Base-by-base conservation (phyloP, 495 filamentous ascomycete genomes). In the Penicillium tannophilum region DNA sequence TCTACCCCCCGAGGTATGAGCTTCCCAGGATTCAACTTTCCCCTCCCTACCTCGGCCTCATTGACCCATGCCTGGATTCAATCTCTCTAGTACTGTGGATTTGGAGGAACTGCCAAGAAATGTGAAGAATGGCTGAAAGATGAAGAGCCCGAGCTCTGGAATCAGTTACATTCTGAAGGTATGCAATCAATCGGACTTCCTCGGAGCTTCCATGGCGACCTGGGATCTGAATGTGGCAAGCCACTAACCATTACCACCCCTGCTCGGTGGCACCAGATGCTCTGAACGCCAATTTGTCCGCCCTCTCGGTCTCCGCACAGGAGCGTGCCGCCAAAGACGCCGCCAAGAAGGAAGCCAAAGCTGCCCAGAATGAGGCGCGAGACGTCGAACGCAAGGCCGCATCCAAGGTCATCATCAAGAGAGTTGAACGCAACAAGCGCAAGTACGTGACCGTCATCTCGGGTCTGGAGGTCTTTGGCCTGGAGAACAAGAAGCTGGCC, bases 41-140 rank as follows among this genome's bases (percentile, higher is more conserved):
- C 39, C 16, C 16, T 12, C 36, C 36, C 36, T 14, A 41, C 16
- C 24, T 33, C 47, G 43, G 55, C 19, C 6, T 23, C 39, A 14
- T 41, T 52, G 24, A 41, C 31, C 41, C 41, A 26, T n/a, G 24
- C 33, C 39, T 43, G 11, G 7, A 9, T 19, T 44, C 10, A n/a
- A 31, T 1, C 31, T 47, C 33, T 39, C 28, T 45, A 98, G 94
- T 98, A 97, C 76, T 98, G 94, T 77, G 95, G 98, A 76, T 98
- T 97, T 73, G 93, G 94, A 66, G 93, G 90, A 52, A 97, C 93
- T n/a, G 86, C 89, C n/a, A 95, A 91, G 76, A 97, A 96, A 79
- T 98, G 94, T 74, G 88, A 93, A 69, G 91, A 97, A 70, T 98
- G 94, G 94, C 82, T 98, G 11, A 81, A 92, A 64, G 86, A 89